These are phyloP conservation scores for Daldinia concentrica DNA, from an alignment of 495 filamentous ascomycete genomes.

Conservation along the genomic window DNA sequence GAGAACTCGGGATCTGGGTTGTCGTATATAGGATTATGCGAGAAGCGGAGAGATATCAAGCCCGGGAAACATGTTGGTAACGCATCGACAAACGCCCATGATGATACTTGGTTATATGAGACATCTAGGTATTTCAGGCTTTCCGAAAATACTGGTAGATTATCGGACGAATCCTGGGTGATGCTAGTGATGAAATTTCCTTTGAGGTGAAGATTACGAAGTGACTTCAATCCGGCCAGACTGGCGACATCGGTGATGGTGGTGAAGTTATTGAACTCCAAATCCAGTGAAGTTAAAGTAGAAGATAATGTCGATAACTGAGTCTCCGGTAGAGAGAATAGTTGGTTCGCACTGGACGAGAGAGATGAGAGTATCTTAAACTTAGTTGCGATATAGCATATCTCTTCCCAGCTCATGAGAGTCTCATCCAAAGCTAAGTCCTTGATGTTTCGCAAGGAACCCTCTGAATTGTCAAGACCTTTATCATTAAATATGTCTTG, in stretches of 20 bases:
- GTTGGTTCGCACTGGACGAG: constrained; percentile 57
- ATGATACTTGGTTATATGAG: constrained; percentile 77
- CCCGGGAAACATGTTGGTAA: constrained; percentile 73
- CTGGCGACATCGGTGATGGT: constrained; percentile 65
- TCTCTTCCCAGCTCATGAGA: constrained; percentile 75
- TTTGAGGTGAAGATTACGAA: constrained; percentile 70
- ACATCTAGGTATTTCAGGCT: constrained; percentile 75
- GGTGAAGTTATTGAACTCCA: constrained; percentile 80
- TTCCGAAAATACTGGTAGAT: constrained; percentile 42
- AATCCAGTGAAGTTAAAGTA: constrained; percentile 65
- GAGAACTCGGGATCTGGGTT: constrained; percentile 57
- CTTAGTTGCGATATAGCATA: constrained; percentile 57
- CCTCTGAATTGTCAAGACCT: constrained; percentile 44
- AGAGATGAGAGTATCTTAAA: constrained; percentile 72
- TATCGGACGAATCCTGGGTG: constrained; percentile 31
- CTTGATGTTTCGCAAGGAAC: constrained; percentile 65
- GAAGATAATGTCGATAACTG: constrained; percentile 58
- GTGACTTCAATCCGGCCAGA: constrained; percentile 65
- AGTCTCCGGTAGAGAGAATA: constrained; percentile 52
- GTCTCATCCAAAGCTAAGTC: constrained; percentile 78
- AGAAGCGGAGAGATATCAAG: constrained; percentile 75
- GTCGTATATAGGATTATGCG: constrained; percentile 84
- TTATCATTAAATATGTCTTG: constrained; percentile 51
- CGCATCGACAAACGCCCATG: constrained; percentile 75
- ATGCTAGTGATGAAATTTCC: constrained; percentile 60